phyloP scores from a whole-genome alignment of 139 green algal species.

The Eudorina sp. region DNA sequence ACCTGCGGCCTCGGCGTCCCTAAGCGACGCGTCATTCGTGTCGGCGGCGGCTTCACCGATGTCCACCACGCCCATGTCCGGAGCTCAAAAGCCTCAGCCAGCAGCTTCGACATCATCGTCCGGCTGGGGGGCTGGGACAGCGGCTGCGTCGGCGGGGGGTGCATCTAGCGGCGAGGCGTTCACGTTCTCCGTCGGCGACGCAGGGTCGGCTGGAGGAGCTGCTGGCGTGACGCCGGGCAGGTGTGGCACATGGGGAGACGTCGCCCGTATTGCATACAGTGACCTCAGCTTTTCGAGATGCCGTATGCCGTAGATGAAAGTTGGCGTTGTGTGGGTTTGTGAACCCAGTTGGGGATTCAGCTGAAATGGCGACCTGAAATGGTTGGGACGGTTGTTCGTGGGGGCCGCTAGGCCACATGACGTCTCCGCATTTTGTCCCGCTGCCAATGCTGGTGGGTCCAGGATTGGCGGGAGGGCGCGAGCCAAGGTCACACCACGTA shows the following conservation, averaged over 20 bases:
- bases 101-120: not conserved
- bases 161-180: not conserved
- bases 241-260: too few relatives aligned
- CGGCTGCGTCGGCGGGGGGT: not conserved
- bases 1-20: not conserved
- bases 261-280: too few relatives aligned
- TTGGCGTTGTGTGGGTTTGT: too few relatives aligned
- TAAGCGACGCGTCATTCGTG: not conserved
- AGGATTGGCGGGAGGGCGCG: not conserved
- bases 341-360: too few relatives aligned
- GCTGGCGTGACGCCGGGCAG: not conserved
- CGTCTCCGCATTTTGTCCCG: too few relatives aligned
- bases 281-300: too few relatives aligned
- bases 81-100: not conserved
- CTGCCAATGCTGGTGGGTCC: too few relatives aligned
- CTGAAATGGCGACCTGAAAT: too few relatives aligned
- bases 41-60: not conserved
- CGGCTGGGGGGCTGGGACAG: not conserved
- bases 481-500: constrained; percentile 38
- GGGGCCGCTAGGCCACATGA: too few relatives aligned
- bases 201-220: not conserved
- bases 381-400: too few relatives aligned
- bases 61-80: not conserved
- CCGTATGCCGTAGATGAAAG: too few relatives aligned
- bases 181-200: not conserved